phyloP scores from a whole-genome alignment of 352 stramenopile species.

The Phytophthora hybrid region DNA sequence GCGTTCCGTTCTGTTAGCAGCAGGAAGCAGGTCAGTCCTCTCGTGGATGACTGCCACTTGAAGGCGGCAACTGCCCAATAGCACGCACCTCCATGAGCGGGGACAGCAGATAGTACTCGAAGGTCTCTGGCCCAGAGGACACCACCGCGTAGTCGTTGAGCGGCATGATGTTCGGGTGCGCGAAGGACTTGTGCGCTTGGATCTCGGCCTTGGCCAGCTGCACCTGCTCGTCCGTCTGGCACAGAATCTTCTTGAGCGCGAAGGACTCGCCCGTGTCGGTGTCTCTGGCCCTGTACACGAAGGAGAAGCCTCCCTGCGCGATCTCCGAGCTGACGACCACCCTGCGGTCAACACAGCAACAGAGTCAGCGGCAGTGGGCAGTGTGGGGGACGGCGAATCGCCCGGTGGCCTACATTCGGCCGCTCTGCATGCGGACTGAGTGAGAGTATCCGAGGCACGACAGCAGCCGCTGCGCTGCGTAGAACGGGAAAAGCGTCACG shows the following conservation, averaged over 20 bases:
- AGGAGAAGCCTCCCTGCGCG: constrained; percentile 89
- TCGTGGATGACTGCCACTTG: too few relatives aligned
- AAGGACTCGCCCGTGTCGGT: constrained; percentile 77
- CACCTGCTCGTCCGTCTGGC: constrained; percentile 86
- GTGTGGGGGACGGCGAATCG: not conserved
- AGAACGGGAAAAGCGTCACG: constrained; percentile 69
- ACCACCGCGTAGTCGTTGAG: constrained; percentile 80
- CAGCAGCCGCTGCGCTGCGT: constrained; percentile 67
- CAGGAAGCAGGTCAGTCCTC: constrained; percentile 7
- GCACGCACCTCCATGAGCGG: constrained; percentile 78
- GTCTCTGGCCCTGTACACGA: constrained; percentile 84
- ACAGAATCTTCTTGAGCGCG: constrained; percentile 92
- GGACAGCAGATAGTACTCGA: constrained; percentile 89
- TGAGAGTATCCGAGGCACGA: constrained; percentile 80
- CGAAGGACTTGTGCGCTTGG: constrained; percentile 74
- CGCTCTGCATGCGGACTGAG: constrained; percentile 75
- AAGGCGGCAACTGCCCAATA: not conserved
- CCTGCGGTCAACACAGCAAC: constrained; percentile 33
- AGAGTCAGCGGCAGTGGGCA: not conserved
- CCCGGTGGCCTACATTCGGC: constrained; percentile 53
- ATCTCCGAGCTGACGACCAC: constrained; percentile 71
- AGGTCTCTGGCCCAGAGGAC: constrained; percentile 46
- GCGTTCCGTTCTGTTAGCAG: constrained; percentile 70
- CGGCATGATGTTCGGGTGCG: constrained; percentile 88
- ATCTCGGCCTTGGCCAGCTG: constrained; percentile 86